Base-by-base conservation (phyloP, 495 filamentous ascomycete species). In the Opeltia flavorubescens region DNA sequence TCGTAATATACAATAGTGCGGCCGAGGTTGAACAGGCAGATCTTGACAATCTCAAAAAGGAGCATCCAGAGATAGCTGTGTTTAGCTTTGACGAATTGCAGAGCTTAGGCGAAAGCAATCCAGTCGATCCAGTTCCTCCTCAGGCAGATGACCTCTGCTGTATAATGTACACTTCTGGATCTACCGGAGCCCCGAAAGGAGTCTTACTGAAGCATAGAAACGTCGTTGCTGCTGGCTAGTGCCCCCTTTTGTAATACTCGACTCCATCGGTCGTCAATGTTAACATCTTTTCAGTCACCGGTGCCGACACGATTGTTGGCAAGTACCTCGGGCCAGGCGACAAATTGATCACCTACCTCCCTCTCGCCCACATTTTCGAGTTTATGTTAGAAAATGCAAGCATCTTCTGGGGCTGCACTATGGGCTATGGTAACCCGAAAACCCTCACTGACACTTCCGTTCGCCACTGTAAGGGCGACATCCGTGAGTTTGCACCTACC, bases 91-190 rank as follows among this genome's bases (percentile, higher is more conserved):
- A 94, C 45, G 87, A 95, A 31, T 66, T 98, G 50, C 63, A 76
- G 52, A 80, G 89, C 64, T 66, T 84, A 33, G 91, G 91, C 55
- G 75, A 87, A 62, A 78, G 84, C 50, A 89, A 91, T 59, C 79
- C 75, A 8, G 76, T 79, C 39, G 89, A 95, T 8, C 76, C 85
- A 17, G 80, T 86, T 17, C 83, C 87, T 30, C 89, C 89, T 5
- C 64, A 69, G 21, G 73, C 85, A 2, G 85, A 95, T 40, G 89
- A 95, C 60, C 76, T 98, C 12, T 91, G 84, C 73, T 95, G 91
- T 62, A 94, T 98, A 62, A 98, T 98, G 91, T 98, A 96, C 70
- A 98, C 91, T 2, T 96, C 91, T 29, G 91, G 91, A 34, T 94
- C 89, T 13, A 98, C 91, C 4, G 91, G 91, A 43, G 77, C 88